Base-by-base conservation (phyloP, 176 grass and related monocot genomes). In the Carex myosuroides region DNA sequence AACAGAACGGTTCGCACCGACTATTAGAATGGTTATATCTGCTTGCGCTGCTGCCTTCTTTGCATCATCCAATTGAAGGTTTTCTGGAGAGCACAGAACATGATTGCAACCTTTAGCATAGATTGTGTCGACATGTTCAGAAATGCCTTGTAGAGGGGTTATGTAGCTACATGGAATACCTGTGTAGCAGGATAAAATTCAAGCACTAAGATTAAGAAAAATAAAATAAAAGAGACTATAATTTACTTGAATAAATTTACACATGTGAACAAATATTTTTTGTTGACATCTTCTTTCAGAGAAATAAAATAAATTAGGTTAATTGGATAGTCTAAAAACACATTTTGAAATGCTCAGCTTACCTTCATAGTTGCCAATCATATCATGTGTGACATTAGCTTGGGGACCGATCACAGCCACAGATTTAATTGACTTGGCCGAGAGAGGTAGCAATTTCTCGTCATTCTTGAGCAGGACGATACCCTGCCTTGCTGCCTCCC, bases 301-400 rank as follows among this genome's bases (percentile, higher is more conserved):
- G 73, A 22, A 56, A 57, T 39, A 54, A 54, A 53, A 60, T 42
- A 46, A 24, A 14, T 29, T 13, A 8, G 77, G 58, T 3, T 29
- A 2, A 29, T 2, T 6, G 29, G 53, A 14, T 21, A 41, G 33
- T 54, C 8, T 9, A 0, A 9, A 57, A 30, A 8, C 21, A 13
- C 12, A 39, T 35, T 79, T 9, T 13, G 1, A 9, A 29, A 24
- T 21, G 63, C 3, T 32, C 22, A 60, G 18, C 1, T 11, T 62
- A 92, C 95, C 96, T 86, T 93, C 88, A 61, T 98, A 98, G 77
- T 98, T 95, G 32, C 96, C 96, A 46, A 98, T 92, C 96, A 98
- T 98, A 84, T 86, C 88, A 71, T 84, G 82, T 87, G 91, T 94
- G 85, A 87, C 96, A 60, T 93, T 93, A 62, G 91, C 92, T 8